Evolutionary conservation across 352 stramenopile species (phyloP), one percentile per base, ranked within the genome.

Genomic region (Globisporangium rhizosaccharum): DNA sequence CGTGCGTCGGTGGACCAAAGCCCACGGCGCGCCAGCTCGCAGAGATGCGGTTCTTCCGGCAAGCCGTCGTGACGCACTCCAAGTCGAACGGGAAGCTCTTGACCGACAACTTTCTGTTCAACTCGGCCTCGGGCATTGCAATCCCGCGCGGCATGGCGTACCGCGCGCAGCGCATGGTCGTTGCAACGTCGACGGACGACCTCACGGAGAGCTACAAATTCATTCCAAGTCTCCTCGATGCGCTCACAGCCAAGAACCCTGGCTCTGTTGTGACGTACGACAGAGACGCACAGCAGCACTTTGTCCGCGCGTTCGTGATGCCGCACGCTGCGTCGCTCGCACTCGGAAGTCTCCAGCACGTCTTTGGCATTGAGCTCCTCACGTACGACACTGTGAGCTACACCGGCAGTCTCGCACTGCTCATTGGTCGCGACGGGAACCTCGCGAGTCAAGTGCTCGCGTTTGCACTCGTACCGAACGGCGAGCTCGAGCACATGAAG

Each of bases 171-270:
- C 75, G 79, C 3, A 56, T 92, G 11, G 82, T 92, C 9, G 79
- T 90, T 28, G 75, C 77, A 0, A 83, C 75, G 17, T 92, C 82
- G 2, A 88, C 82, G 0, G 80, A 92, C 44, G 82, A 92, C 54
- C 62, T 92, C 36, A 82, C 80, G 0, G 82, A 92, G 53, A 90
- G 79, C 65, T 92, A 92, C 73, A 92, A 92, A 68, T 92, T 88
- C 56, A 86, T 92, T 11, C 79, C 82, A 17, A 88, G 77, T 52
- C 58, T 92, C 30, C 62, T 90, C 4, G 73, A 87, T 45, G 83
- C 78, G 12, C 88, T 92, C 62, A 67, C 64, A 26, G 78, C 73
- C 53, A 92, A 92, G 67, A 92, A 92, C 57, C 75, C 80, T 5
- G 76, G 73, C 2, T 89, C 82, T 1, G 83, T 70, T 14, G 69